Percentiles rank a stretch among this genome's conserved stretches.
These are phyloP conservation scores for Paramecium sonneborni DNA, from an alignment of 73 alveolate genomes.

Conservation along the genomic window DNA sequence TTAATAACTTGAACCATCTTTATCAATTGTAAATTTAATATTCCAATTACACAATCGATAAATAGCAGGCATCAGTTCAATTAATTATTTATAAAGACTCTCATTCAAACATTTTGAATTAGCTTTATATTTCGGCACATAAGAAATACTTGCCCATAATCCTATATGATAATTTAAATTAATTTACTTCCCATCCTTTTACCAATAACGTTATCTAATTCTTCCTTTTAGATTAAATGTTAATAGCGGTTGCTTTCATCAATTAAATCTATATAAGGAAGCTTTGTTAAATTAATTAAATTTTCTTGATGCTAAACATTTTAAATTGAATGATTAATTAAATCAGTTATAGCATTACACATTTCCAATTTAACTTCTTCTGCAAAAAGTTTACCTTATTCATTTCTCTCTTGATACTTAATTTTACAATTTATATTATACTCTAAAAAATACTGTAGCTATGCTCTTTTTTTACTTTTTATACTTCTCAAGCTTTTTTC, in stretches of 20 bases:
- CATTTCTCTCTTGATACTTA: conserved; percentile 14
- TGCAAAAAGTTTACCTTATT: not conserved
- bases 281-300: not conserved
- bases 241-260: not conserved
- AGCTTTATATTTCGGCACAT: conserved; percentile 25
- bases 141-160: conserved; percentile 33
- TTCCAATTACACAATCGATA: conserved; percentile 20
- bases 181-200: conserved; percentile 34
- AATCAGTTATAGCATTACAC: not conserved
- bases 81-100: conserved; percentile 15
- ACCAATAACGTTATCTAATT: conserved; percentile 31
- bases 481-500: not conserved
- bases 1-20: conserved; percentile 37
- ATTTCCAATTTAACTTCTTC: conserved; percentile 5
- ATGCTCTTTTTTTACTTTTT: not conserved
- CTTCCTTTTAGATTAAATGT: not conserved
- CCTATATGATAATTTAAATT: not conserved
- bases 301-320: not conserved
- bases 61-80: conserved; percentile 29
- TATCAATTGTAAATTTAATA: not conserved
- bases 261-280: conserved; percentile 29
- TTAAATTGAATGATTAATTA: not conserved
- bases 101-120: conserved; percentile 45
- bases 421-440: not conserved
- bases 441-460: conserved; percentile 42